phyloP scores from a whole-genome alignment of 768 basidiomycete genomes.

The Coprinopsis cinerea region DNA sequence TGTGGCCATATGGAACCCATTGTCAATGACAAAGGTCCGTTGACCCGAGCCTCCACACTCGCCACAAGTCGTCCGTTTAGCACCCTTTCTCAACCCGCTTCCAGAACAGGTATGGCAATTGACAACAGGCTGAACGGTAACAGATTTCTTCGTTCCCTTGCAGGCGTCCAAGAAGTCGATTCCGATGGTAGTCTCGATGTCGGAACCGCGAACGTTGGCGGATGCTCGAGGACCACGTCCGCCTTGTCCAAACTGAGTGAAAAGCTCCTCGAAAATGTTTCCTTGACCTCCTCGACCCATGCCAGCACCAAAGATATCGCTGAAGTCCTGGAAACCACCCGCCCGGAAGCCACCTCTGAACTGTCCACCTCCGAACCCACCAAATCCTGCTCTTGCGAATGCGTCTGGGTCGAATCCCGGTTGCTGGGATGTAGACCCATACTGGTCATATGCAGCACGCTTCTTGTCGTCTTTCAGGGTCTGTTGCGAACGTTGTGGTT shows the following conservation, averaged over 20 bases:
- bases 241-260: conserved; percentile 59
- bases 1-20: conserved; percentile 95
- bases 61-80: conserved; percentile 72
- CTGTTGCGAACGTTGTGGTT: conserved; percentile 33
- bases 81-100: conserved; percentile 80
- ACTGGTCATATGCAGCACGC: conserved; percentile 84
- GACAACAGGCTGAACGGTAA: conserved; percentile 75
- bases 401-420: conserved; percentile 91
- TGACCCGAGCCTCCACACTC: conserved; percentile 85
- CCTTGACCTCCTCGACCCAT: conserved; percentile 30
- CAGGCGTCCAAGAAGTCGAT: conserved; percentile 93
- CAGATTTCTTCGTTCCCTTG: conserved; percentile 73
- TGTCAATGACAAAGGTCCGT: conserved; percentile 83
- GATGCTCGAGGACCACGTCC: conserved; percentile 39
- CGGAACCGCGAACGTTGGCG: conserved; percentile 57
- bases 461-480: conserved; percentile 93
- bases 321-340: conserved; percentile 70
- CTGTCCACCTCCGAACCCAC: conserved; percentile 28
- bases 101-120: conserved; percentile 84
- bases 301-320: conserved; percentile 47
- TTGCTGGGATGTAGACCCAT: conserved; percentile 88
- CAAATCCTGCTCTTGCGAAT: too few relatives aligned
- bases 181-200: conserved; percentile 72
- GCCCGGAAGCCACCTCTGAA: conserved; percentile 32
- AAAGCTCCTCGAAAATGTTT: conserved; percentile 84